Conservation (phyloP, 2,329 filamentous ascomycete species). For the Fusarium lyarnte region DNA sequence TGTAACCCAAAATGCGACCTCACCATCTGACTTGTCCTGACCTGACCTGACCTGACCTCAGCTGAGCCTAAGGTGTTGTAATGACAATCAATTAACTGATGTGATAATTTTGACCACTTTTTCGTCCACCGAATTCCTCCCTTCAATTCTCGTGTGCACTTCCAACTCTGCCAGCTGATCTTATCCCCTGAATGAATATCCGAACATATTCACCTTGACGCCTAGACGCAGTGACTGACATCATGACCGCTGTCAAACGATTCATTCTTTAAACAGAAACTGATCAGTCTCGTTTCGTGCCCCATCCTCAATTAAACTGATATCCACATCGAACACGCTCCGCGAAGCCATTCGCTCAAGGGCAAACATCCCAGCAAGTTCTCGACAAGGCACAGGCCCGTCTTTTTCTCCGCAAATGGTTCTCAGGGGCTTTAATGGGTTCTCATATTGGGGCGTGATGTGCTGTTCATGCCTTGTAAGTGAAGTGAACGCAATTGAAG, state of each 20-base stretch:
- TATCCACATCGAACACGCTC: slow-evolving; percentile 38
- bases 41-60: not conserved
- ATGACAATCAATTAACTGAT: not conserved
- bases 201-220: not conserved
- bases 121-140: not conserved
- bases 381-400: not conserved
- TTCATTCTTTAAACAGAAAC: slow-evolving; percentile 20
- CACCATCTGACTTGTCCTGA: not conserved
- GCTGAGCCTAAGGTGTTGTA: not conserved
- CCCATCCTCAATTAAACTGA: slow-evolving; percentile 32
- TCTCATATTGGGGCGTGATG: slow-evolving; percentile 5
- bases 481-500: not conserved
- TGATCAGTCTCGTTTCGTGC: slow-evolving; percentile 19
- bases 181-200: slow-evolving; percentile 2
- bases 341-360: slow-evolving; percentile 26
- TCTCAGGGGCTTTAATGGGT: slow-evolving; percentile 15
- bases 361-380: slow-evolving; percentile 1
- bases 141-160: not conserved
- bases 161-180: not conserved
- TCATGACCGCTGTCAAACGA: slow-evolving; percentile 18
- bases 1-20: slow-evolving; percentile 32
- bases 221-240: slow-evolving; percentile 26
- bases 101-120: slow-evolving; percentile 22
- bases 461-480: not conserved
- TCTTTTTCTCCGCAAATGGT: slow-evolving; percentile 3